Evolutionary conservation across 1,284 basidiomycete genomes (phyloP).

Genomic region (Ustilago esculenta): DNA sequence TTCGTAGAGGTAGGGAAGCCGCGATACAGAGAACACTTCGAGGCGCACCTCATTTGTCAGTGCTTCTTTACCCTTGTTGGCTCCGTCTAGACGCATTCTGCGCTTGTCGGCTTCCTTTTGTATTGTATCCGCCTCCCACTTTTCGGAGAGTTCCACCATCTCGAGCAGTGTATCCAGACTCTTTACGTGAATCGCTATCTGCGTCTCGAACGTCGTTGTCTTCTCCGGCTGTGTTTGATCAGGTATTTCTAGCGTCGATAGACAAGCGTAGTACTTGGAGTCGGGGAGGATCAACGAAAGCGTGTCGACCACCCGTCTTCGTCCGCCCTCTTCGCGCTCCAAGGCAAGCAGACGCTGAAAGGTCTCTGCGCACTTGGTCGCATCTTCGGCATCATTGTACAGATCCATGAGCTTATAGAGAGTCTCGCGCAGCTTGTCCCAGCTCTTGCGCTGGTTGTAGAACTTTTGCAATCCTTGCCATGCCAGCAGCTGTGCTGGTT

Average conservation of each 20-base stretch:
- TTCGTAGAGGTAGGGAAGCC: slow-evolving; percentile 58
- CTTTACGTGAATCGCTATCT: slow-evolving; percentile 76
- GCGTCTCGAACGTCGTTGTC: slow-evolving; percentile 69
- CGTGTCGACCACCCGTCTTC: slow-evolving; percentile 62
- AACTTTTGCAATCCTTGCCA: slow-evolving; percentile 68
- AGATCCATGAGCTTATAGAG: slow-evolving; percentile 62
- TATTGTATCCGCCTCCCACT: slow-evolving; percentile 50
- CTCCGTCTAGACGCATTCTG: slow-evolving; percentile 55
- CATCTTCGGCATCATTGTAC: slow-evolving; percentile 71
- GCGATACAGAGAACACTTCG: slow-evolving; percentile 41
- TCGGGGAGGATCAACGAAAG: slow-evolving; percentile 79
- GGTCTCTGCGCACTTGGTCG: slow-evolving; percentile 79
- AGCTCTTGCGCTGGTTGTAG: slow-evolving; percentile 65
- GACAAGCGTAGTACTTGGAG: slow-evolving; percentile 75
- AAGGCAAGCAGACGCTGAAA: slow-evolving; percentile 80
- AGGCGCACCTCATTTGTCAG: slow-evolving; percentile 49
- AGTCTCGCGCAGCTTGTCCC: slow-evolving; percentile 59
- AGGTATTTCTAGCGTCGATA: slow-evolving; percentile 77
- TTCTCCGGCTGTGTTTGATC: slow-evolving; percentile 77
- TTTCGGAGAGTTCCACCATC: slow-evolving; percentile 50
- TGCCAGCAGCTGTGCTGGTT: slow-evolving; percentile 65
- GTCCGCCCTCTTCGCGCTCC: slow-evolving; percentile 73
- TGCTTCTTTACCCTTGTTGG: slow-evolving; percentile 51
- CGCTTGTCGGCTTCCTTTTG: slow-evolving; percentile 57
- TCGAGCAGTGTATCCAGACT: slow-evolving; percentile 55